Evolutionary conservation across 495 filamentous ascomycete genomes (phyloP).

Genomic region (Aspergillus incahuasiensis): DNA sequence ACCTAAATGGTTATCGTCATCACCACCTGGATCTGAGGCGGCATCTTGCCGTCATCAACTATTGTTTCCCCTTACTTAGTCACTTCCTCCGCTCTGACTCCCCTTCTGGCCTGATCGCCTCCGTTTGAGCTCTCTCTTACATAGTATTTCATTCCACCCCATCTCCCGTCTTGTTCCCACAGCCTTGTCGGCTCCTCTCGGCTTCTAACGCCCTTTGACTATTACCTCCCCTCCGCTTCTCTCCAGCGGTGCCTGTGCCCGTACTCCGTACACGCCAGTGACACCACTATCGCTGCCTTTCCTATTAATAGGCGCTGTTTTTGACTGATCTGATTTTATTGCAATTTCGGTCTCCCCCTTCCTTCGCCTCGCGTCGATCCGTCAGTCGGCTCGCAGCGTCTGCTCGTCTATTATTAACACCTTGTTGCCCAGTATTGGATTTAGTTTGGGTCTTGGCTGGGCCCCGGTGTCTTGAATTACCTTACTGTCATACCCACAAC

Average conservation of each 20-base stretch:
- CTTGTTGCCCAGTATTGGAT: slow-evolving; percentile 9
- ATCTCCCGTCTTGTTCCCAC: background rate
- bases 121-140: background rate
- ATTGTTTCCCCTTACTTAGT: background rate
- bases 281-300: slow-evolving; percentile 10
- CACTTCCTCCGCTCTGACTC: background rate
- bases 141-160: background rate
- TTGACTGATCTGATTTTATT: slow-evolving; percentile 13
- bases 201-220: background rate
- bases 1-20: slow-evolving; percentile 10
- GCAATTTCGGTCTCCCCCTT: slow-evolving; percentile 9
- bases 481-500: slow-evolving; percentile 24
- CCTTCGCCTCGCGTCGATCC: slow-evolving; percentile 14
- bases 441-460: slow-evolving; percentile 23
- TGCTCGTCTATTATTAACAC: slow-evolving; percentile 2
- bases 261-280: background rate
- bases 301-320: slow-evolving; percentile 15
- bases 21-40: slow-evolving; percentile 8
- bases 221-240: background rate
- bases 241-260: background rate
- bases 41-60: slow-evolving; percentile 17
- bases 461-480: slow-evolving; percentile 11
- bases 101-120: background rate
- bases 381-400: slow-evolving; percentile 1
- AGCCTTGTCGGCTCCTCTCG: slow-evolving; percentile 1